Evolutionary conservation across 1,284 basidiomycete genomes (phyloP), one percentile per base, ranked within the genome.

Genomic region (Trichosporon ovoides): DNA sequence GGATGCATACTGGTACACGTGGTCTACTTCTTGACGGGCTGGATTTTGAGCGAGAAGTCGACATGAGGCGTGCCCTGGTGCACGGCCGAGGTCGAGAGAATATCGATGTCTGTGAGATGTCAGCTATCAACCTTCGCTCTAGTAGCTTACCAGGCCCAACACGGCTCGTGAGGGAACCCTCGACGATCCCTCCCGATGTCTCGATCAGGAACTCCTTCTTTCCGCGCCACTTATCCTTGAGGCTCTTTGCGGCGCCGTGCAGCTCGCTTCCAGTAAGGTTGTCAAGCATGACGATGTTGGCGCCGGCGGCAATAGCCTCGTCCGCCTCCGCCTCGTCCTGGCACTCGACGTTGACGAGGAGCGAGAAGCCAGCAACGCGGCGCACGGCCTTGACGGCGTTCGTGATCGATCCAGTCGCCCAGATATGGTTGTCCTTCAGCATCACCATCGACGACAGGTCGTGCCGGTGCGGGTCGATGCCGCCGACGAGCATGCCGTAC

Each of bases 401-500:
- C 0, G 89, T 91, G 67, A 98, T 96, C 4, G 92, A 95, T 22
- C 93, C 92, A 71, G 64, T 38, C 7, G 92, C 94, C 94, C 93
- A 98, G 72, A 98, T 92, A 73, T 98, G 96, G 75, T 98, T 98
- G 73, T 98, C 95, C 79, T 98, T 98, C 70, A 99, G 85, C 95
- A 98, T 98, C 72, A 99, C 95, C 95, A 98, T 98, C 74, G 89
- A 91, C 37, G 89, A 93, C 34, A 98, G 82, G 77, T 98, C 94
- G 71, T 97, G 89, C n/a, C 96, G 84, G 79, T 98, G 96, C 18
- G 90, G 82, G 76, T 99, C 96, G 65, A 98, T 88, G 5, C 95
- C 96, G 22, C 96, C 95, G 24, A 98, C 91, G 48, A 98, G 80
- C 96, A 98, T 99, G 10, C 88, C 96, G 75, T 98, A 98, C 78